Percentiles rank a stretch among this genome's conserved stretches.
Conservation (phyloP, 2,329 filamentous ascomycete species). For the Oidium heveae region DNA sequence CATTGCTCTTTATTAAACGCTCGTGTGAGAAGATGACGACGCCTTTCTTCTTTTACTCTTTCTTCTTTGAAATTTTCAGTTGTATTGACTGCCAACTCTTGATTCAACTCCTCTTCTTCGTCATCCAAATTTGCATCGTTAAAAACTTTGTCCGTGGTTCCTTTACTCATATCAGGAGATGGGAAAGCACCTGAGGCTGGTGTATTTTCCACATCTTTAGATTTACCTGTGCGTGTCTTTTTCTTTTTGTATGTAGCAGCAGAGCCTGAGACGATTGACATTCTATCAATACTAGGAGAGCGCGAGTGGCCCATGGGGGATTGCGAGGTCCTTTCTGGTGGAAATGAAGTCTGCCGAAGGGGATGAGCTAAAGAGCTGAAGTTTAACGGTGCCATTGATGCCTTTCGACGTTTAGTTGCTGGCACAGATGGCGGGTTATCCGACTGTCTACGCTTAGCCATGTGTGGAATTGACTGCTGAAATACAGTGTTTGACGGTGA, state of each 20-base stretch:
- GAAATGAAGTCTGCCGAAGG: conserved; percentile 60
- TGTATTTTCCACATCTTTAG: conserved; percentile 25
- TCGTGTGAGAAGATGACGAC: conserved; percentile 34
- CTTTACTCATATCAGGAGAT: conserved; percentile 17
- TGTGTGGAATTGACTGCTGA: conserved; percentile 25
- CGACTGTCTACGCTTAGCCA: conserved; percentile 37
- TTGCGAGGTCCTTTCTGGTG: conserved; percentile 27
- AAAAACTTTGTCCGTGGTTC: conserved; percentile 17
- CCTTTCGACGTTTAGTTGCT: conserved; percentile 41
- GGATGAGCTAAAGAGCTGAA: conserved; percentile 36
- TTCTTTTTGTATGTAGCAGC: conserved; percentile 27
- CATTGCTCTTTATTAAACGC: conserved; percentile 42
- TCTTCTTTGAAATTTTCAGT: conserved; percentile 40
- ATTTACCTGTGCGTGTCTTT: conserved; percentile 37
- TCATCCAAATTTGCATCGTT: conserved; percentile 23
- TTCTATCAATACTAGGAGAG: conserved; percentile 38
- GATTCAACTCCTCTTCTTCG: conserved; percentile 23
- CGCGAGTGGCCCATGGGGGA: conserved; percentile 23
- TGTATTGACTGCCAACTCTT: conserved; percentile 27
- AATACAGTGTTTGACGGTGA: conserved; percentile 29
- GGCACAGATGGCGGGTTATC: conserved; percentile 24
- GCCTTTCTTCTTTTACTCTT: conserved; percentile 32
- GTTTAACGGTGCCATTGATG: conserved; percentile 32
- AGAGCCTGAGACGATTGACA: conserved; percentile 35
- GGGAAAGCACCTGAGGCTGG: conserved; percentile 20